Evolutionary conservation across 169 alveolate genomes (phyloP), one percentile per base, ranked within the genome.

Genomic region (Toxoplasma gondii): DNA sequence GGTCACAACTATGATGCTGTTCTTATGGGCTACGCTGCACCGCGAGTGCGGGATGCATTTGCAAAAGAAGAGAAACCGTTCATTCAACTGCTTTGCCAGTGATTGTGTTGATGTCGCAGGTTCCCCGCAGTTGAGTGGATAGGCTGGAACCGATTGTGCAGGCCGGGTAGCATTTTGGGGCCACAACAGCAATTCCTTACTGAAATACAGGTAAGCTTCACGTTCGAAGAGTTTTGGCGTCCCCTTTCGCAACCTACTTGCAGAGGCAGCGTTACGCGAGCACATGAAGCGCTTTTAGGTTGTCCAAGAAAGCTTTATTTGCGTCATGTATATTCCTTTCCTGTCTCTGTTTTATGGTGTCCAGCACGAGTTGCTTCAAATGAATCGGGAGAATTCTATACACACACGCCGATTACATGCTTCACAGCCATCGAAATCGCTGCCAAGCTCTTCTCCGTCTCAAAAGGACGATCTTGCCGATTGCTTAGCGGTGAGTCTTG

Each of bases 131-230:
- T 98, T n/a, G 98, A 98, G 38, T 98, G 98, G 97, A 98, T 98
- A 41, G 99, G 99, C 9, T 93, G 96, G 96, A 93, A 93, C 45
- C 58, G 96, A 22, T 97, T 98, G 81, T 97, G 98, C 88, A 97
- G 99, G 70, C 99, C 99, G 31, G 99, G 99, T 43, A 97, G 99
- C 93, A 97, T 99, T 67, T 97, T 98, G 83, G 99, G 99, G 29
- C 99, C 99, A 22, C 98, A 99, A 95, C 98, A 99, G 93, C 97
- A 96, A 86, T 96, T 94, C 83, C 94, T 96, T 29, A 81, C 93
- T 70, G 96, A 92, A 83, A 93, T 93, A 84, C 94, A 96, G 96
- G 95, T 93, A 41, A 38, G 91, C 31, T 22, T 44, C 44, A 38
- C 1, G 92, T 31, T 10, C 34, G 44, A 34, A 74, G 84, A 36